A percentile compares a stretch with the other conserved stretches of the same genome.
phyloP scores from a whole-genome alignment of 495 filamentous ascomycete species.

The Penicillium taxi region DNA sequence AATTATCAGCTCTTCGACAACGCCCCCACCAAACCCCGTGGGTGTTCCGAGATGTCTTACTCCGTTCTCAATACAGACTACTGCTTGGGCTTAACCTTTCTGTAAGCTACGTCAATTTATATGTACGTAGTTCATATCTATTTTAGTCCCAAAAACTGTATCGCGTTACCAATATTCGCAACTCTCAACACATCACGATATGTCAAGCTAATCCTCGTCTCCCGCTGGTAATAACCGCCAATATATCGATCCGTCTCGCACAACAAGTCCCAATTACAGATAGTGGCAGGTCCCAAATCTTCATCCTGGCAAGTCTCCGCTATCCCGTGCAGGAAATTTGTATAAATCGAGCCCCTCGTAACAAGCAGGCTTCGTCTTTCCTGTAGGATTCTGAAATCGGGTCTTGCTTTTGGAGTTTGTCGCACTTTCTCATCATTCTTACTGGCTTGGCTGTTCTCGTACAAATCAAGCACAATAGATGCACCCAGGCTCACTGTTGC shows the following conservation, averaged over 20 bases:
- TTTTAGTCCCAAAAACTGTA: slow-evolving; percentile 55
- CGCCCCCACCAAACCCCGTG: no score
- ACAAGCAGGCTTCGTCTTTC: slow-evolving; percentile 78
- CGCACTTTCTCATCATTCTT: slow-evolving; percentile 12
- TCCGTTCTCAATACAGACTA: no score
- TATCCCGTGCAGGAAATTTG: slow-evolving; percentile 70
- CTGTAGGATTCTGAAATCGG: slow-evolving; percentile 67
- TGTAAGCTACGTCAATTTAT: no score
- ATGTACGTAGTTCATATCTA: no score
- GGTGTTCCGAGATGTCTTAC: no score
- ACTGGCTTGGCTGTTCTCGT: no score
- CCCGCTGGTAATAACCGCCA: slow-evolving; percentile 51
- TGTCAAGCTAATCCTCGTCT: slow-evolving; percentile 74
- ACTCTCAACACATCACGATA: slow-evolving; percentile 91
- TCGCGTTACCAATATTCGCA: slow-evolving; percentile 60
- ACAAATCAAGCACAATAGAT: slow-evolving; percentile 70
- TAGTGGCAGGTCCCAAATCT: slow-evolving; percentile 48
- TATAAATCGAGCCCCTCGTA: slow-evolving; percentile 61
- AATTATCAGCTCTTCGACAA: no score
- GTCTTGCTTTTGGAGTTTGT: slow-evolving; percentile 16
- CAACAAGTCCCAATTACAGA: slow-evolving; percentile 81
- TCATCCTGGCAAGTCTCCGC: slow-evolving; percentile 52
- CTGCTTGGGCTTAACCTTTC: no score
- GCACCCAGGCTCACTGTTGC: slow-evolving; percentile 83
- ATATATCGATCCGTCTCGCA: slow-evolving; percentile 50